phyloP scores from a whole-genome alignment of 1,284 basidiomycete genomes.

The Apiotrichum siamense region DNA sequence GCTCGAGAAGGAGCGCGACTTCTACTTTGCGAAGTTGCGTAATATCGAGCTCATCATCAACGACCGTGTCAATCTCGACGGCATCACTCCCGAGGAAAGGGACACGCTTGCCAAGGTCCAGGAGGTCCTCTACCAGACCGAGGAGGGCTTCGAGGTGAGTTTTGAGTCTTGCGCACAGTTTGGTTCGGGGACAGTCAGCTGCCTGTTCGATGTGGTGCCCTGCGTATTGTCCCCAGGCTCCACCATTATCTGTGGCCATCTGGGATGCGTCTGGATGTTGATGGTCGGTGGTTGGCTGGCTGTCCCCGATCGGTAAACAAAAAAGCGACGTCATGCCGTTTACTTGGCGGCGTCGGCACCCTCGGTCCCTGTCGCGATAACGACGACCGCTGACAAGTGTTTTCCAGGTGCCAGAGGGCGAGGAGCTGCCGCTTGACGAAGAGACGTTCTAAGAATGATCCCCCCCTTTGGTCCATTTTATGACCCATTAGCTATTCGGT shows the following conservation, averaged over 20 bases:
- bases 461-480: too few relatives aligned
- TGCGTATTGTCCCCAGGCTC: too few relatives aligned
- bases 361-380: not conserved
- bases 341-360: too few relatives aligned
- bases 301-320: too few relatives aligned
- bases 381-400: too few relatives aligned
- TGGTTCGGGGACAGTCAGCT: not conserved
- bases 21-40: constrained; percentile 96
- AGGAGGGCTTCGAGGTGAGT: constrained; percentile 75
- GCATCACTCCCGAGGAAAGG: constrained; percentile 59
- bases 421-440: constrained; percentile 14
- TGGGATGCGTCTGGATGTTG: not conserved
- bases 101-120: constrained; percentile 75
- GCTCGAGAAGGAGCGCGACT: constrained; percentile 90
- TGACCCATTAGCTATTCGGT: constrained; percentile 1
- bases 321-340: too few relatives aligned
- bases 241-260: too few relatives aligned
- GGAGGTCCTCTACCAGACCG: constrained; percentile 89
- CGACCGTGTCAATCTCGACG: constrained; percentile 60
- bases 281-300: not conserved
- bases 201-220: not conserved
- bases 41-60: constrained; percentile 93
- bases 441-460: constrained; percentile 16
- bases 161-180: not conserved
- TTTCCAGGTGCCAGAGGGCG: constrained; percentile 57